Conservation (phyloP, 1,284 basidiomycete genomes). For the Volvariella surrecta region DNA sequence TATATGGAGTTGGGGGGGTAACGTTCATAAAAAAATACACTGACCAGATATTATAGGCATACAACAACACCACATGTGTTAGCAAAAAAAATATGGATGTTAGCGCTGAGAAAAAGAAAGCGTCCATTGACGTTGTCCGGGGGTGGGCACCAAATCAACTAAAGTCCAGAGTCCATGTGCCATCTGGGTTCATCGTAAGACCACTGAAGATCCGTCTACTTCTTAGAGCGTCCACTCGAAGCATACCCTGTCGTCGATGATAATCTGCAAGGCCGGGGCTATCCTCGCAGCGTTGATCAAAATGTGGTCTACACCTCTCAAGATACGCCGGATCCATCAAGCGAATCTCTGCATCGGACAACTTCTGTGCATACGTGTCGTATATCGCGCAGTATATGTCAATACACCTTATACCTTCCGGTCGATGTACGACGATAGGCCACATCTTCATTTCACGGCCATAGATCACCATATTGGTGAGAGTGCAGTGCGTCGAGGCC, state of each 20-base stretch:
- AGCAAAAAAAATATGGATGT: not conserved
- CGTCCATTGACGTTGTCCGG: not conserved
- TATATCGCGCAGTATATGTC: constrained; percentile 50
- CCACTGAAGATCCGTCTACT: constrained; percentile 36
- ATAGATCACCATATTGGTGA: constrained; percentile 22
- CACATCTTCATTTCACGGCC: constrained; percentile 22
- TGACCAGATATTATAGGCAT: constrained; percentile 5
- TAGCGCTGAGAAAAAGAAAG: not conserved
- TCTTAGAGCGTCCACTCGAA: constrained; percentile 40
- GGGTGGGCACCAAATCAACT: constrained; percentile 8
- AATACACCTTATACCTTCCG: constrained; percentile 34
- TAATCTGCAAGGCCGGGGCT: constrained; percentile 24
- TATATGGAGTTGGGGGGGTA: too few relatives aligned
- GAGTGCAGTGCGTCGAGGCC: constrained; percentile 16
- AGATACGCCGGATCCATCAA: constrained; percentile 22
- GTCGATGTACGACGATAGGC: constrained; percentile 33
- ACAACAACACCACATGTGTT: too few relatives aligned
- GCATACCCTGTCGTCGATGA: constrained; percentile 33
- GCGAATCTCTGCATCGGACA: constrained; percentile 33
- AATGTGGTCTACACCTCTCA: constrained; percentile 27
- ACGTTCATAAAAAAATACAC: not conserved
- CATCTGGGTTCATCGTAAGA: constrained; percentile 14
- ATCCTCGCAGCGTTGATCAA: constrained; percentile 36
- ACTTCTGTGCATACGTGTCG: constrained; percentile 30
- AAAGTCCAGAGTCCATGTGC: constrained; percentile 15